Conservation (phyloP, 1,284 basidiomycete genomes). For the Papiliotrema flavescens region DNA sequence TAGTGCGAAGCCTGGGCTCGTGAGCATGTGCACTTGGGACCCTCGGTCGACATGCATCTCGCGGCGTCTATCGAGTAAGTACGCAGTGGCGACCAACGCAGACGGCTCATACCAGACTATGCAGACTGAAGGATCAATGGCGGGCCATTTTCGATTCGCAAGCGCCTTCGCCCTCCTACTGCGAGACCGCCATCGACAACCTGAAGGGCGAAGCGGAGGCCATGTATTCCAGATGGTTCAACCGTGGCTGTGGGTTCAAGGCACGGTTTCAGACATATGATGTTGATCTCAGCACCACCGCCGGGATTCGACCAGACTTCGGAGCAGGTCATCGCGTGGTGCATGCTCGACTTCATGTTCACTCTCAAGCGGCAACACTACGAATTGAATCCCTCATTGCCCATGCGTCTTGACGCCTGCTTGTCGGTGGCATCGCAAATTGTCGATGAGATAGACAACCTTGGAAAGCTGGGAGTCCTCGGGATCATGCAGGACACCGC, state of each 20-base stretch:
- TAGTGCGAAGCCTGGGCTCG: conserved; percentile 32
- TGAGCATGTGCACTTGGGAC: conserved; percentile 29
- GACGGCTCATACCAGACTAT: conserved; percentile 16
- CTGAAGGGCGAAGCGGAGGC: conserved; percentile 24
- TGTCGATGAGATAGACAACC: conserved; percentile 28
- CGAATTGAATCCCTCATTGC: conserved; percentile 19
- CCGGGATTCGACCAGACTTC: conserved; percentile 26
- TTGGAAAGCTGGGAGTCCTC: conserved; percentile 26
- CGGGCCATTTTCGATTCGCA: conserved; percentile 23
- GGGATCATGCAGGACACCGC: conserved; percentile 39
- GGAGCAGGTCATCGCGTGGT: conserved; percentile 34
- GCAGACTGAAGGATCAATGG: conserved; percentile 39
- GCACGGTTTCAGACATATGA: neutral
- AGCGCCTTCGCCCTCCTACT: conserved; percentile 18
- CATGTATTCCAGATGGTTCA: conserved; percentile 27
- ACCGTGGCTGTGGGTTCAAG: conserved; percentile 19
- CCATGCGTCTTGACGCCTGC: conserved; percentile 25
- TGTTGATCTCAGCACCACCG: conserved; percentile 13
- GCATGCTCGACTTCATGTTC: conserved; percentile 32
- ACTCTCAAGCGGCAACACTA: conserved; percentile 29
- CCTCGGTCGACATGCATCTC: conserved; percentile 34
- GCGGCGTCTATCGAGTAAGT: conserved; percentile 31
- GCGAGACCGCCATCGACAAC: conserved; percentile 29
- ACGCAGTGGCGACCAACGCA: neutral
- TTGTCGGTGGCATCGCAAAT: conserved; percentile 23